Base-by-base conservation (phyloP, 257 asterid genomes). In the Petunia axillaris region DNA sequence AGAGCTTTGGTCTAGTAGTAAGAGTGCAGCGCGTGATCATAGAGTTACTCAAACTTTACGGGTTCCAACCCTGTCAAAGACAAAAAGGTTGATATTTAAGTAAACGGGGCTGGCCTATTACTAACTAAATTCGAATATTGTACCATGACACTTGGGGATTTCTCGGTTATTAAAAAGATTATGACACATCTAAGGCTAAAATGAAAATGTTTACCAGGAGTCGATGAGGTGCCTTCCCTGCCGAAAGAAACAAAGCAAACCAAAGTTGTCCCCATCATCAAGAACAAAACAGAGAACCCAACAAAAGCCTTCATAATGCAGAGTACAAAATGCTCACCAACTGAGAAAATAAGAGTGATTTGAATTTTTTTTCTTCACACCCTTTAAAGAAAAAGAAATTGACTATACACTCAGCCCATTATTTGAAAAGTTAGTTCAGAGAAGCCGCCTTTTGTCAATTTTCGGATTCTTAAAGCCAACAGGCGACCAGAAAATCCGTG, bases 291-390 rank as follows among this genome's bases (percentile, higher is more conserved):
- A 79, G 82, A 85, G 71, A 84, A 38, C 52, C 90, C 87, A 82
- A 90, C 88, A 83, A 87, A 85, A 78, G 40, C 78, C 89, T 85
- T 89, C 97, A 91, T 92, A 70, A 36, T 81, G 64, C 57, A 79
- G 53, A 43, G 48, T 11, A 43, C 37, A 54, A 82, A 48, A 52
- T 50, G 35, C 55, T 71, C 64, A 52, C 64, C 41, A 43, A 46
- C 11, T 1, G 71, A 48, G 38, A 37, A 74, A 81, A 39, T 59
- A 65, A n/a, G 44, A 25, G n/a, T 7, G 48, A 14, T 80, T 35
- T 65, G 67, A 52, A 4, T 57, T 57, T 1, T 0, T 14, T 35
- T 66, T 13, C 53, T 5, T 41, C 44, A 57, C 62, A 63, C 52
- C 46, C 40, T 64, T 50, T 16, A 54, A 44, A 43, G 38, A 64